A percentile compares a stretch with the other conserved stretches of the same genome.
These are phyloP conservation scores for Theileria luwenshuni DNA, from an alignment of 169 alveolate genomes.

Conservation along the genomic window DNA sequence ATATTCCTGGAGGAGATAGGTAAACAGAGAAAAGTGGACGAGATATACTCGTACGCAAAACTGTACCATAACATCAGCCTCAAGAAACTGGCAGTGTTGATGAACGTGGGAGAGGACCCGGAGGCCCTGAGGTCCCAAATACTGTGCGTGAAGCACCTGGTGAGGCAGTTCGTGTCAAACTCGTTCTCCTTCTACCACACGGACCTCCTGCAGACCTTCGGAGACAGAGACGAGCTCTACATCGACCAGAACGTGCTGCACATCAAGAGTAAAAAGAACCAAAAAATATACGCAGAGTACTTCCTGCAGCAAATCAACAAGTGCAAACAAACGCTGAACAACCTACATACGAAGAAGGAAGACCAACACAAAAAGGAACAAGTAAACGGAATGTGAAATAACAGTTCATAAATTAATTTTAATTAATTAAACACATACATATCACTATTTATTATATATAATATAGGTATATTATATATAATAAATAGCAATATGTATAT, in stretches of 20 bases:
- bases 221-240: constrained; percentile 74
- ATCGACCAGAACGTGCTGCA: constrained; percentile 75
- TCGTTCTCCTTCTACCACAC: constrained; percentile 71
- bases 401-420: constrained; percentile 15
- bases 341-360: constrained; percentile 59
- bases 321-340: constrained; percentile 70
- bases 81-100: constrained; percentile 68
- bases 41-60: constrained; percentile 79
- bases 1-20: constrained; percentile 74
- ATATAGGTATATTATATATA: background rate
- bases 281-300: constrained; percentile 76
- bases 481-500: no score
- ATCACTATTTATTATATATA: background rate
- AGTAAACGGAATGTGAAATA: constrained; percentile 15
- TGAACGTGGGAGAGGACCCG: constrained; percentile 67
- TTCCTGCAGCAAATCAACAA: constrained; percentile 76
- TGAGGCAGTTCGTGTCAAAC: constrained; percentile 71
- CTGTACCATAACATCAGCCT: constrained; percentile 77
- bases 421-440: background rate
- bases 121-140: constrained; percentile 75
- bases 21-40: constrained; percentile 74
- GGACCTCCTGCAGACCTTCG: constrained; percentile 63
- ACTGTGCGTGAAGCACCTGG: constrained; percentile 74
- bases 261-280: constrained; percentile 72
- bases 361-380: constrained; percentile 48